These are phyloP conservation scores for Suillus bovinus DNA, from an alignment of 768 basidiomycete genomes.

Conservation along the genomic window DNA sequence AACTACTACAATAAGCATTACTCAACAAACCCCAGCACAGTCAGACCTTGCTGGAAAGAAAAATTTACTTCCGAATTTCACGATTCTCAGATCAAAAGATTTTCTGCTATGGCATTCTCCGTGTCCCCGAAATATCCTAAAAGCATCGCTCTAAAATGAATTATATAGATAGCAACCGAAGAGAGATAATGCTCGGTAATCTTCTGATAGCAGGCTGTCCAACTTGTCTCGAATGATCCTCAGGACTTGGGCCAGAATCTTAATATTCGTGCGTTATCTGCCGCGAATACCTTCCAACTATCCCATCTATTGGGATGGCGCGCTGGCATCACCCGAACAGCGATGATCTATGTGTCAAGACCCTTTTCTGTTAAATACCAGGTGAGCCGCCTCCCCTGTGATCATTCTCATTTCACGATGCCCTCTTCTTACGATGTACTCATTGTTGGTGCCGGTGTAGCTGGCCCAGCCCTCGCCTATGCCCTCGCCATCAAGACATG, in stretches of 20 bases:
- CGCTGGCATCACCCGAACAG: background rate
- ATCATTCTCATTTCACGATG: conserved; percentile 12
- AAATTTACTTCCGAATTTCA: too few relatives aligned
- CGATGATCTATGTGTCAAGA: background rate
- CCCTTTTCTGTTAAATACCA: background rate
- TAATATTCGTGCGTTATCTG: background rate
- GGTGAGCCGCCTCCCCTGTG: background rate
- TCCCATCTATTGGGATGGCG: background rate
- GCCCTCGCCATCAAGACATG: conserved; percentile 59
- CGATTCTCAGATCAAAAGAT: too few relatives aligned
- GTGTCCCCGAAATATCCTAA: too few relatives aligned
- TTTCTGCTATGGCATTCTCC: too few relatives aligned
- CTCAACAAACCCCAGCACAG: too few relatives aligned
- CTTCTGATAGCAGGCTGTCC: background rate
- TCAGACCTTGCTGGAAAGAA: too few relatives aligned
- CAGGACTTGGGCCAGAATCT: background rate
- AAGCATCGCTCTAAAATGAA: too few relatives aligned
- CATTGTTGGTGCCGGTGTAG: conserved; percentile 88
- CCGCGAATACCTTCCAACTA: background rate
- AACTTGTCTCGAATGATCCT: background rate
- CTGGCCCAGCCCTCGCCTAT: conserved; percentile 79
- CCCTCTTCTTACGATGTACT: conserved; percentile 61
- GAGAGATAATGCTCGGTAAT: too few relatives aligned
- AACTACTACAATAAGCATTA: too few relatives aligned
- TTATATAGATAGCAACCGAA: too few relatives aligned